These are phyloP conservation scores for Erythrobasidium hasegawianum DNA, from an alignment of 1,284 basidiomycete genomes.

Conservation along the genomic window DNA sequence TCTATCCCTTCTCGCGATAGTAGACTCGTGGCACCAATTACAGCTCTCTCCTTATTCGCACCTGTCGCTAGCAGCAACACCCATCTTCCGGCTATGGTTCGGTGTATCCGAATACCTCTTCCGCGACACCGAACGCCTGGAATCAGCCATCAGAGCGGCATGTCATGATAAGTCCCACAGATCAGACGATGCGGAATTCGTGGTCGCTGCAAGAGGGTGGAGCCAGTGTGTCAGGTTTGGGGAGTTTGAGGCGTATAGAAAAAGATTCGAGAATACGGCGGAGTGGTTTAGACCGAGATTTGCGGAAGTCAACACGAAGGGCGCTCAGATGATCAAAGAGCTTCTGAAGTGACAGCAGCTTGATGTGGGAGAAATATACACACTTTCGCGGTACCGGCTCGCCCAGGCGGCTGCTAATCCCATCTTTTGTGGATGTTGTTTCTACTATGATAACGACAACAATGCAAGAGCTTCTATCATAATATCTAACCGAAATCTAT, in stretches of 20 bases:
- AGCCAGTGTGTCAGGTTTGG: slow-evolving; percentile 90
- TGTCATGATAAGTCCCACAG: slow-evolving; percentile 76
- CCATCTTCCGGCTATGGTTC: slow-evolving; percentile 93
- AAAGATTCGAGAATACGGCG: slow-evolving; percentile 75
- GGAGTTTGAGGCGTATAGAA: slow-evolving; percentile 80
- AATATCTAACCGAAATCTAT: too few species aligned
- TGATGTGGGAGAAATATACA: slow-evolving; percentile 12
- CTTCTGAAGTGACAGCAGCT: slow-evolving; percentile 54
- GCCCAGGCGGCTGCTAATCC: too few species aligned
- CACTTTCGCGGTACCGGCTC: too few species aligned
- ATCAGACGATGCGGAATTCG: slow-evolving; percentile 87
- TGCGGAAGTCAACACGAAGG: slow-evolving; percentile 75
- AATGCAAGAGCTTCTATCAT: too few species aligned
- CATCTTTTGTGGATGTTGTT: too few species aligned
- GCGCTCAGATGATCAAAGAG: slow-evolving; percentile 85
- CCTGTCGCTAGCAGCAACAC: slow-evolving; percentile 89
- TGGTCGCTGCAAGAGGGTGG: slow-evolving; percentile 93
- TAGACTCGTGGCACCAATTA: slow-evolving; percentile 92
- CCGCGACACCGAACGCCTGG: slow-evolving; percentile 61
- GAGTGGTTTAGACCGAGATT: slow-evolving; percentile 83
- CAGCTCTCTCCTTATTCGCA: slow-evolving; percentile 86
- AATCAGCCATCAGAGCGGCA: slow-evolving; percentile 70
- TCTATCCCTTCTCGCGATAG: slow-evolving; percentile 94
- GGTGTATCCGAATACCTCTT: slow-evolving; percentile 97
- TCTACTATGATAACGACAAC: too few species aligned